Evolutionary conservation across 805 yeast genomes (phyloP), one percentile per base, ranked within the genome.

Genomic region (Metschnikowia baotianmanensis): DNA sequence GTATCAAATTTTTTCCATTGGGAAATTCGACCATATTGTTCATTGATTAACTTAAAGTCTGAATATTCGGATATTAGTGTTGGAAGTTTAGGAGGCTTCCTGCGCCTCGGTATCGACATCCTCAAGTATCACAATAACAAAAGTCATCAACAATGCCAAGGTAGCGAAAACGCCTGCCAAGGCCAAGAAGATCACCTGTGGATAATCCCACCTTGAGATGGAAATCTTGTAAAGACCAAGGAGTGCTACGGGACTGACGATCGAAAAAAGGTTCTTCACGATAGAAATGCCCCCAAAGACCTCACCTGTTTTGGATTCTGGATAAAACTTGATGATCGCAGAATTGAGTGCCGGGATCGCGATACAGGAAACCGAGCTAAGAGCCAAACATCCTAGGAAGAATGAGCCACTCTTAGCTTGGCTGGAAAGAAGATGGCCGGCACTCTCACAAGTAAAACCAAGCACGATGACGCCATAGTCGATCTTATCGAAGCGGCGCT

Each of bases 201-300:
- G 69, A 12, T 42, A 31, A 35, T 60, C 40, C 38, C 38, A 34
- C 49, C 58, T 57, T 4, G 36, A 33, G 11, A 55, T 27, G 27
- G 68, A 48, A 19, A n/a, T 21, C 33, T 50, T 50, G 53, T 83
- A 83, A 16, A 80, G 38, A 2, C 63, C 59, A n/a, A 82, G 57
- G 21, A 76, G 57, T 0, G 64, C n/a, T 4, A 78, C 58, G 0
- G 90, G 88, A 0, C 70, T 61, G 7, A 72, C 41, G 45, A 82
- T 61, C 43, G 64, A 60, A 4, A 73, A 58, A 0, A 74, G 33
- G 48, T 78, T 81, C 53, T 79, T 76, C 12, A 82, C 55, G 36
- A 84, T 56, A 0, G 86, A 77, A 26, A 83, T 57, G 0, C 83
- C 87, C 11, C 90, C 89, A 61, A 82, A 83, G n/a, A 81, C 66